A percentile compares a stretch with the other conserved stretches of the same genome.
Conservation (phyloP, 768 basidiomycete genomes). For the Udeniomyces megalosporus region DNA sequence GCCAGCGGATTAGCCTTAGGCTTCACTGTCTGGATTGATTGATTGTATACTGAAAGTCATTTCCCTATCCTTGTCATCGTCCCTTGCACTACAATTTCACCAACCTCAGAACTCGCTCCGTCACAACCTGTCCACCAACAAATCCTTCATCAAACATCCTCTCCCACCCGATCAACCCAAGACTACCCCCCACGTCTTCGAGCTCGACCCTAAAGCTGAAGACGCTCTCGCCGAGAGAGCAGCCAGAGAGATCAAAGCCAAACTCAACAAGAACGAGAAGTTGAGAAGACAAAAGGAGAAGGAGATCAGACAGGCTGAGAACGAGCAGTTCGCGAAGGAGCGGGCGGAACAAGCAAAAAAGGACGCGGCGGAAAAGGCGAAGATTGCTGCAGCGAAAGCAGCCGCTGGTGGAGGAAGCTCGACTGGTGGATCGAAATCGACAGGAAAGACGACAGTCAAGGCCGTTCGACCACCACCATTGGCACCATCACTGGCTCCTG, state of each 20-base stretch:
- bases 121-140: slow-evolving; percentile 82
- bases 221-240: background rate
- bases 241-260: slow-evolving; percentile 1
- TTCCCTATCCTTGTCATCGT: too few species aligned
- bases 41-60: too few species aligned
- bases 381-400: background rate
- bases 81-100: background rate
- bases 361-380: background rate
- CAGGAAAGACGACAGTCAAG: too few species aligned
- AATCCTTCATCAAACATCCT: slow-evolving; percentile 81
- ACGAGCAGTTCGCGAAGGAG: background rate
- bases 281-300: background rate
- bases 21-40: slow-evolving; percentile 14
- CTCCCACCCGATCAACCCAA: slow-evolving; percentile 43
- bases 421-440: too few species aligned
- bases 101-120: slow-evolving; percentile 68
- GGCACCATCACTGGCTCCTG: too few species aligned
- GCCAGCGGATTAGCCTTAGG: too few species aligned
- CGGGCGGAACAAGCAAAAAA: background rate
- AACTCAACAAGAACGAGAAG: slow-evolving; percentile 2
- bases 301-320: background rate
- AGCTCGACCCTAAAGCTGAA: slow-evolving; percentile 2
- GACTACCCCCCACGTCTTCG: slow-evolving; percentile 33
- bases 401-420: background rate
- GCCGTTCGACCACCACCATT: too few species aligned